These are phyloP conservation scores for Trapa incisa DNA, from an alignment of 345 rosid genomes.

Conservation along the genomic window DNA sequence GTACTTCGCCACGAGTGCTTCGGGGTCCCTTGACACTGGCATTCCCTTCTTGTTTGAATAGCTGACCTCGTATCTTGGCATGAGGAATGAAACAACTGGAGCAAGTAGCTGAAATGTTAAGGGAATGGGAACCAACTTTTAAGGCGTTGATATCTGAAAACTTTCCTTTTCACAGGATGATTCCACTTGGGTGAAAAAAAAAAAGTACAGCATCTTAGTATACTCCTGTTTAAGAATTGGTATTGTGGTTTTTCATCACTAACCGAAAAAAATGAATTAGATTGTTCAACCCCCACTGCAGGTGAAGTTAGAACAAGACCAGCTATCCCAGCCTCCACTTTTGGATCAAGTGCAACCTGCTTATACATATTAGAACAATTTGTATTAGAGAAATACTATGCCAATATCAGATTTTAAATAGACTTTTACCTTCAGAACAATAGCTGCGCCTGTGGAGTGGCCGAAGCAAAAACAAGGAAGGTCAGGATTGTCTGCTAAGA, in stretches of 20 bases:
- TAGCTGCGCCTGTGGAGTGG: constrained; percentile 91
- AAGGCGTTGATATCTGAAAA: neutral
- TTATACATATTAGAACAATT: neutral
- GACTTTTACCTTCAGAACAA: constrained; percentile 54
- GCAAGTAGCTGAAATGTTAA: constrained; percentile 48
- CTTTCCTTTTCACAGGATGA: neutral
- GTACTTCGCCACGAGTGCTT: constrained; percentile 66
- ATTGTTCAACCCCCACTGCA: constrained; percentile 90
- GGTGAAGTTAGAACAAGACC: constrained; percentile 86
- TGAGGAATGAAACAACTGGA: constrained; percentile 53
- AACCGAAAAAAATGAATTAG: constrained; percentile 73
- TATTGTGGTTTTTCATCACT: constrained; percentile 4
- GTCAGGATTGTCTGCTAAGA: constrained; percentile 50
- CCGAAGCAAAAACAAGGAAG: constrained; percentile 86
- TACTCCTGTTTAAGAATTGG: neutral
- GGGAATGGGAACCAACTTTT: neutral
- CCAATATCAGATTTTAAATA: neutral
- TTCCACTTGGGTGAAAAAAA: neutral
- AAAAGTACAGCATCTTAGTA: no score
- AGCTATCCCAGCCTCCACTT: constrained; percentile 38
- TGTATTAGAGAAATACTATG: neutral
- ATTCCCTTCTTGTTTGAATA: constrained; percentile 77
- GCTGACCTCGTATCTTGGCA: constrained; percentile 58
- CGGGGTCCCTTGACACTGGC: constrained; percentile 84
- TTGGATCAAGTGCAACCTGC: constrained; percentile 66